Base-by-base conservation (phyloP, 371 early-diverging fungal species). In the Parasitella parasitica region DNA sequence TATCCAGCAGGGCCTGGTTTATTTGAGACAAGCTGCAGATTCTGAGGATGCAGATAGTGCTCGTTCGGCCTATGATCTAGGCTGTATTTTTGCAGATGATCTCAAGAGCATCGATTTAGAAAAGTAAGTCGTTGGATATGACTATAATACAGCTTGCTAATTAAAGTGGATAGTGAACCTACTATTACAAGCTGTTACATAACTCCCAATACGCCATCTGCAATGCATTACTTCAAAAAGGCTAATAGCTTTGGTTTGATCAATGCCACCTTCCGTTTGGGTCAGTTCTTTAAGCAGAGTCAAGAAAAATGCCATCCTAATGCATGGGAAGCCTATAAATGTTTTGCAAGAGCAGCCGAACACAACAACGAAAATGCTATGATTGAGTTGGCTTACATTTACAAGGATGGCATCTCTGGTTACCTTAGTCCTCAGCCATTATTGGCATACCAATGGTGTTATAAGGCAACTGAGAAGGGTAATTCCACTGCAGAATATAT, bases 381-480 rank as follows among this genome's bases (percentile, higher is more conserved):
- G 80, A 35, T 80, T 16, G 70, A 63, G 6, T 39, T 80, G 18
- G 64, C 77, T 16, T 50, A 59, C 35, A 24, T 75, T 12, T 77
- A 75, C 48, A 63, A 56, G 36, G 54, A 65, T 37, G 78, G 78
- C 15, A 73, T 75, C 4, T 55, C 61, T n/a, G 71, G 66, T 0
- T 71, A 54, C 30, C 28, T 73, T 1, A 57, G 48, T 1, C 59
- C 73, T 18, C 69, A 71, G 35, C 65, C 72, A 6, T 57, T 60
- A 4, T 36, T 66, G 9, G 78, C 81, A 0, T 71, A 66, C 54
- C 68, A 70, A 35, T 80, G 81, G 81, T 80, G 81, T 38, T 55
- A 66, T 11, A 55, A 68, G 6, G 76, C 75, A 18, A 67, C 81
- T 22, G 71, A 71, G 22, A 60, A 64, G 11, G 78, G 75, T 0